Percentiles rank a stretch among this genome's conserved stretches.
phyloP scores from a whole-genome alignment of 2,329 filamentous ascomycete genomes.

The Talaromyces sp. region DNA sequence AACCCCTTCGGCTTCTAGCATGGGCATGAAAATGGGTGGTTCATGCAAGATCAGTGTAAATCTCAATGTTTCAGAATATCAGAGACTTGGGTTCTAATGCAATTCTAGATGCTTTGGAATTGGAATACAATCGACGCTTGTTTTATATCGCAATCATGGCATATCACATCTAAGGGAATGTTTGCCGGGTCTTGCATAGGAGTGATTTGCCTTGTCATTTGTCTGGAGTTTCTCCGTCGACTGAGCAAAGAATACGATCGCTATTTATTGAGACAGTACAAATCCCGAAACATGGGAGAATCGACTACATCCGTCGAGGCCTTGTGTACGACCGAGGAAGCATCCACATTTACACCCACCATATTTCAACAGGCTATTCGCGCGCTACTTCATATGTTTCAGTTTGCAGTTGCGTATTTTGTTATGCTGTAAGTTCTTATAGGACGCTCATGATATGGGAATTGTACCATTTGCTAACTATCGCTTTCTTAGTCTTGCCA shows the following conservation, averaged over 20 bases:
- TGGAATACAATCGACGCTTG: not conserved
- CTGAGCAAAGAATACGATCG: not conserved
- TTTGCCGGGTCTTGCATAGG: not conserved
- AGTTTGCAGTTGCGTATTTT: not conserved
- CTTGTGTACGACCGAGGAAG: not conserved
- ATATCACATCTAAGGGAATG: not conserved
- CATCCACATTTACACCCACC: not conserved
- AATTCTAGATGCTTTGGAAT: not conserved
- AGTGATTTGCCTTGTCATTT: not conserved
- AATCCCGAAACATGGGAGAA: not conserved
- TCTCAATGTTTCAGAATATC: too few species aligned
- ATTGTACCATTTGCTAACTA: too few species aligned
- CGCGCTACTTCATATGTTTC: not conserved
- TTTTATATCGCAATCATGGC: not conserved
- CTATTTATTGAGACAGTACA: not conserved
- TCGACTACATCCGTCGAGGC: not conserved
- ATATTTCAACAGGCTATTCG: not conserved
- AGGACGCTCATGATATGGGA: too few species aligned
- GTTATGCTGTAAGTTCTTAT: not conserved
- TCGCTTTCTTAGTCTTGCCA: not conserved
- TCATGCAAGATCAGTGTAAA: too few species aligned
- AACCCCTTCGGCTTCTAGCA: too few species aligned
- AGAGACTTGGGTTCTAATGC: too few species aligned
- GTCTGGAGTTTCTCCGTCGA: not conserved
- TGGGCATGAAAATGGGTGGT: too few species aligned